Evolutionary conservation across 2,329 filamentous ascomycete species (phyloP).

Genomic region (Rutstroemia sp.): DNA sequence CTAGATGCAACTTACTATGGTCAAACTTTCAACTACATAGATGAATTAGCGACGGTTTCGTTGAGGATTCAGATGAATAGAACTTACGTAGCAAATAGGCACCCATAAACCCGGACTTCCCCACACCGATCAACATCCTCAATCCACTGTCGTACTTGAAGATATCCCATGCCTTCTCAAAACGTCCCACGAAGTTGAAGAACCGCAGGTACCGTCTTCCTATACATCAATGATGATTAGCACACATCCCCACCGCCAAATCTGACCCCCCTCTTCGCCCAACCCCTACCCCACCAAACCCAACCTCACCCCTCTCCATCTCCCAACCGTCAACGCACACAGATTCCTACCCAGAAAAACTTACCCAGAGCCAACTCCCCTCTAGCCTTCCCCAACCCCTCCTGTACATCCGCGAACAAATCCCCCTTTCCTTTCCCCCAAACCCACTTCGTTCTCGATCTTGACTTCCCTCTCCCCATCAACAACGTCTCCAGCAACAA

Average conservation of each 20-base stretch:
- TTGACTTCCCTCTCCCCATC: constrained; percentile 22
- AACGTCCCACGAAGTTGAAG: constrained; percentile 59
- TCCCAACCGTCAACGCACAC: not conserved
- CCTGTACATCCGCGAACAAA: constrained; percentile 21
- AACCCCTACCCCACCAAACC: not conserved
- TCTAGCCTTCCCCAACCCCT: constrained; percentile 30
- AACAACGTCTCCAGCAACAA: not conserved
- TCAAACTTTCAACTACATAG: constrained; percentile 48
- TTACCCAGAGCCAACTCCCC: constrained; percentile 37
- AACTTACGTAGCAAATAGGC: constrained; percentile 48
- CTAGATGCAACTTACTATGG: constrained; percentile 43
- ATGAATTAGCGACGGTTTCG: not conserved
- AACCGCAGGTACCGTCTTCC: constrained; percentile 58
- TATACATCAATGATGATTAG: constrained; percentile 16
- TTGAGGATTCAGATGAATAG: not conserved
- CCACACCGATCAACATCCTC: constrained; percentile 44
- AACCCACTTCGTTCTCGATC: constrained; percentile 24
- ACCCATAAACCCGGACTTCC: constrained; percentile 52
- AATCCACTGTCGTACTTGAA: constrained; percentile 30
- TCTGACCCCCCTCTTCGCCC: not conserved
- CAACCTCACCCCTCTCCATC: not conserved
- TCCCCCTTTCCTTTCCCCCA: not conserved
- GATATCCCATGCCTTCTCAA: constrained; percentile 41
- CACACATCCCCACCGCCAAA: not conserved
- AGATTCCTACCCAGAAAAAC: constrained; percentile 9